Base-by-base conservation (phyloP, 139 green algal species). In the Chlorella vulgaris region DNA sequence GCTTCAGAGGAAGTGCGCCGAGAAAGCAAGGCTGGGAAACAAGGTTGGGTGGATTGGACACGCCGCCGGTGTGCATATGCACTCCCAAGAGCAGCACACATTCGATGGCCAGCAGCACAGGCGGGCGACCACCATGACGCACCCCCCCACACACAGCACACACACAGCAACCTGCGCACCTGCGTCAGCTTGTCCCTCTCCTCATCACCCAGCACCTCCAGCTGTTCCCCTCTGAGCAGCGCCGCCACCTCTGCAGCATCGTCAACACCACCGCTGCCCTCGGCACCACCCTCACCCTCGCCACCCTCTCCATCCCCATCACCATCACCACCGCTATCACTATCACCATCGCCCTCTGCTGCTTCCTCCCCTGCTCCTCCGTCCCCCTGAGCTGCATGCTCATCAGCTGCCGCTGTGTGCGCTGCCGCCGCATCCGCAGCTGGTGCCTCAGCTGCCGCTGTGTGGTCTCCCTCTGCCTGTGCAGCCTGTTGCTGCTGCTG, bases 151-250 rank as follows among this genome's bases (percentile, higher is more conserved):
- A 28, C 31, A 35, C 7, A 39, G 19, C 66, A 73, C 5, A 35
- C 21, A 33, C 8, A 8, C 13, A 35, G 28, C 36, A 21, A 18
- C 36, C 10, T 19, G 42, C 24, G 19, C 33, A 39, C 63, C 28
- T 83, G 73, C 31, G 71, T 80, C 74, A 85, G 43, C 39, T 66
- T 51, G 55, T 63, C 69, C 50, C 60, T 10, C 28, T 86, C 86
- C 60, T 88, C 74, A 1, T 76, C 82, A 1, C 22, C 73, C 21
- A 86, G 61, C 35, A 69, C 40, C 67, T 85, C 40, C 33, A 85
- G 15, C 8, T 91, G 81, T 36, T 92, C 88, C 79, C 91, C 85
- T 29, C 53, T 69, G 35, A 92, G 50, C n/a, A 92, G 80, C 19
- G 76, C 81, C 6, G 66, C 81, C 24, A 91, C 51, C 74, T 92